These are phyloP conservation scores for Parasarocladium wereldwijsianum DNA, from an alignment of 2,329 filamentous ascomycete genomes.

Conservation along the genomic window DNA sequence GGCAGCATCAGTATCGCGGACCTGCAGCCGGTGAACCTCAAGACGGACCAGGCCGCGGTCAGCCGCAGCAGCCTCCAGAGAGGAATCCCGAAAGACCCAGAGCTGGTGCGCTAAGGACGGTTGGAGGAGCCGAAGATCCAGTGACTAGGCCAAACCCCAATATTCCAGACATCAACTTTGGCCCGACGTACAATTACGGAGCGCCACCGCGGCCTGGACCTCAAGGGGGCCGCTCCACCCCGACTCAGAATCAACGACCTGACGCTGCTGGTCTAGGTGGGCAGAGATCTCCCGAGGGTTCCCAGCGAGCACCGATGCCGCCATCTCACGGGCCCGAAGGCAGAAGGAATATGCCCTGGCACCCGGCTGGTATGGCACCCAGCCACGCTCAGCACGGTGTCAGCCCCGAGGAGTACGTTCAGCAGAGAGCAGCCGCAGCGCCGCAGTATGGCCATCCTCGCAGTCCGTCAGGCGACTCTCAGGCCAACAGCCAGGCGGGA, in stretches of 20 bases:
- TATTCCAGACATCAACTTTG: conserved; percentile 72
- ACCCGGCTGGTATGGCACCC: conserved; percentile 47
- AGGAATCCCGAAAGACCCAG: conserved; percentile 47
- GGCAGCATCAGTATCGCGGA: conserved; percentile 2
- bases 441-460: conserved; percentile 47
- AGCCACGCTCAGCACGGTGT: conserved; percentile 36
- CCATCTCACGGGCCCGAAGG: conserved; percentile 30
- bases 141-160: conserved; percentile 19
- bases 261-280: conserved; percentile 17
- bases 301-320: conserved; percentile 10
- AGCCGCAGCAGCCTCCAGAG: conserved; percentile 5
- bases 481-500: conserved; percentile 11
- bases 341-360: conserved; percentile 62
- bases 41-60: conserved; percentile 7
- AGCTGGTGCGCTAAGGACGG: conserved; percentile 66
- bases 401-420: conserved; percentile 71
- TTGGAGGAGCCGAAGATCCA: conserved; percentile 37
- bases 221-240: conserved; percentile 5
- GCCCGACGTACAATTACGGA: conserved; percentile 60
- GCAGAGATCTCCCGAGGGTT: conserved; percentile 10
- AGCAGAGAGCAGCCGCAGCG: conserved; percentile 50
- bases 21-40: conserved; percentile 2
- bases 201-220: conserved; percentile 16
- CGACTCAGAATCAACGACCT: conserved; percentile 10
- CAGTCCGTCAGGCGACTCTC: conserved; percentile 36